Evolutionary conservation across 371 early-diverging fungal genomes (phyloP).

Genomic region (Mucor irregularis): DNA sequence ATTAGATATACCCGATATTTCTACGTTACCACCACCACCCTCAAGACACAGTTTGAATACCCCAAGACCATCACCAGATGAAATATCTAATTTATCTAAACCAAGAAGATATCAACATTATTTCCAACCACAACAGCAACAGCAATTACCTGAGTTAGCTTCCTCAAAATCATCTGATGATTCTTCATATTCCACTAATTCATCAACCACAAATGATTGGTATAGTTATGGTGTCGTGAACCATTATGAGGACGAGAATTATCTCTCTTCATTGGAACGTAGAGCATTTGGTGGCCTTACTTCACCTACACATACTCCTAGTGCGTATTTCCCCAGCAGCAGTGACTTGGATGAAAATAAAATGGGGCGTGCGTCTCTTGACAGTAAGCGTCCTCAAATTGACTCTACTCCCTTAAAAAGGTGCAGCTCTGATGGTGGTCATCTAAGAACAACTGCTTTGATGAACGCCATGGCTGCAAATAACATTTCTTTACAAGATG

Average conservation of each 20-base stretch:
- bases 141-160: constrained; percentile 8
- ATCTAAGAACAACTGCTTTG: constrained; percentile 39
- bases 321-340: neutral
- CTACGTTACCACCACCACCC: constrained; percentile 21
- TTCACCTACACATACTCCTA: constrained; percentile 2
- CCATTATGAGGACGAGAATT: constrained; percentile 35
- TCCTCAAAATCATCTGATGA: constrained; percentile 12
- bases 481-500: constrained; percentile 11
- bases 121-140: constrained; percentile 4
- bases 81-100: constrained; percentile 2
- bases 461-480: constrained; percentile 46
- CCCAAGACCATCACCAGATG: constrained; percentile 19
- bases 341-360: neutral
- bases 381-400: constrained; percentile 1
- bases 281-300: constrained; percentile 29
- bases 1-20: constrained; percentile 24
- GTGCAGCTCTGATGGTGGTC: constrained; percentile 46
- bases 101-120: constrained; percentile 2
- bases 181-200: no score
- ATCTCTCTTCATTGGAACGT: constrained; percentile 42
- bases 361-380: constrained; percentile 8
- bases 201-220: constrained; percentile 27
- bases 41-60: constrained; percentile 24
- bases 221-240: constrained; percentile 33
- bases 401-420: constrained; percentile 29